Evolutionary conservation across 2,329 filamentous ascomycete species (phyloP), one percentile per base, ranked within the genome.

Genomic region (Pseudophaeomoniella oleicola): DNA sequence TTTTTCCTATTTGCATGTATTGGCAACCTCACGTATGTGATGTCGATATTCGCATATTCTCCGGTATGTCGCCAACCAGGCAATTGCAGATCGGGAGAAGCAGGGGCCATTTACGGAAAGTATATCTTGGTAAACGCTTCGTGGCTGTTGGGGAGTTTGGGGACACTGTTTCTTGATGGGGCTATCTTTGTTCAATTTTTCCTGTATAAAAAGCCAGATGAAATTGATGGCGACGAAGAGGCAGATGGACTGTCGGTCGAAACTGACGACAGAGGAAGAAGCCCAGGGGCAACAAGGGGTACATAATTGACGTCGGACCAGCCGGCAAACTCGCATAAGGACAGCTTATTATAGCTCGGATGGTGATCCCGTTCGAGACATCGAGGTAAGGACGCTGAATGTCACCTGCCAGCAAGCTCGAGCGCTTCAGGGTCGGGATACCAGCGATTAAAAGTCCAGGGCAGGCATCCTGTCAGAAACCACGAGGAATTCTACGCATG

Each of bases 1-100:
- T 98, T 96, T 61, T 96, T 96, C 63, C 66, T 96, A 15, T 96
- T 98, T 55, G 90, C 90, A 3, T 96, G 88, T 53, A 74, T 96
- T 4, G 90, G 90, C 2, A 98, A 98, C 55, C 58, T 94, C 45
- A 94, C 87, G 0, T 96, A 92, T 51, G 87, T 94, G 13, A 64
- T 94, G 27, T 87, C 80, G 27, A 96, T 98, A 47, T 70, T 96
- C 44, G 87, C 86, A 1, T 96, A 86, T 51, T 83, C 87, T 40
- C 84, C 87, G 0, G 63, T 71, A 18, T 93, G 84, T 46, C 39
- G 16, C 47, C 60, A 45, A 40, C 50, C 35, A 14, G 48, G 42
- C 16, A 50, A 55, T 11, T 94, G 87, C 59, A 56, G 55, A 16
- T 60, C 67, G 0, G 81, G 77, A 0, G 84, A 93, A 58, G 72